Evolutionary conservation across 768 basidiomycete genomes (phyloP), one percentile per base, ranked within the genome.

Genomic region (Pleurotus ostreatus): DNA sequence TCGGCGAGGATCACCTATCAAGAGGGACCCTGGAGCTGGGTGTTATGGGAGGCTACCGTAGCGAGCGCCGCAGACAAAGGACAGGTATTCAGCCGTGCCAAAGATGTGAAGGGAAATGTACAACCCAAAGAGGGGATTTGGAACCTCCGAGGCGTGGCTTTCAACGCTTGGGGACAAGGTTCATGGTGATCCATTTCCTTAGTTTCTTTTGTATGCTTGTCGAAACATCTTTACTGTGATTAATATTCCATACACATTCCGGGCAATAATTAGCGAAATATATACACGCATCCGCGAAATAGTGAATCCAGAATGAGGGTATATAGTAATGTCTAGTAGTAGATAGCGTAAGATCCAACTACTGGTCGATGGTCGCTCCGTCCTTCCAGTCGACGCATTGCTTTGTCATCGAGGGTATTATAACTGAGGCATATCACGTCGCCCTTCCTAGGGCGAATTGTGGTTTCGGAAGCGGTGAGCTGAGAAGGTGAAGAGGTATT

Each of bases 351-450:
- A 20, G 81, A 80, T 55, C 89, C 89, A 58, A 91, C 82, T n/a
- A 94, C 91, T 0, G 92, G 92, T 38, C 92, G 73, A 65, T 94
- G 92, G 67, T 94, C 92, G 60, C 87, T 89, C 43, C 86, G 78
- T 13, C 88, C 92, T 67, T 89, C 86, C 55, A 95, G 68, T 56
- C 79, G 75, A 40, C 83, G 77, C 87, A 95, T 93, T 5, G 74
- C 82, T 26, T 77, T 74, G 65, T 95, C 90, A 59, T 88, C 83
- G 16, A 94, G 75, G 12, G 87, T 89, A 59, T 80, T 71, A 65
- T 95, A 95, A 43, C 72, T 71, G 2, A 93, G 66, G 63, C 89
- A 91, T 5, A 84, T 69, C 2, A 95, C 76, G 46, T 93, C 89
- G 2, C 92, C 92, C 60, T 74, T 82, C 37, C 72, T 64, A 43